Base-by-base conservation (phyloP, 352 stramenopile species). In the Phytopythium oedochilum region DNA sequence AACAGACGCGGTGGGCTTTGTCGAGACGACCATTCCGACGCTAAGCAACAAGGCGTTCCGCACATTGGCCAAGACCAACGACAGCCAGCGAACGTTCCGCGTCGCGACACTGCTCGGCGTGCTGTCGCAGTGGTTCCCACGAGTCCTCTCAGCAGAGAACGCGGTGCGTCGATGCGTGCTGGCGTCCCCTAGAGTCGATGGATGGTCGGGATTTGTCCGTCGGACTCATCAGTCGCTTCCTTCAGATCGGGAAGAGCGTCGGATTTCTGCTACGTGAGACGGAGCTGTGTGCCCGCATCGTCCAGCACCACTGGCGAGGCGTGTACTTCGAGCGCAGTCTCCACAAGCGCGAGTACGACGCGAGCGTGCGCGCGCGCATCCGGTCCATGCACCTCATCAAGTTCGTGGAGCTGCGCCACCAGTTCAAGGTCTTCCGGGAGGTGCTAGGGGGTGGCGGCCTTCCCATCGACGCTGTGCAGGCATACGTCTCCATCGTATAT, bases 381-480 rank as follows among this genome's bases (percentile, higher is more conserved):
- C 78, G 78, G 0, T 75, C 80, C 10, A 91, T 93, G 74, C 77
- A 89, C 28, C 63, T 88, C 32, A 71, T 89, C 45, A 89, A 89
- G 59, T 77, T 81, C 32, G 55, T 91, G 3, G 80, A 90, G 34
- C 61, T 93, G 7, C 75, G 70, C 0, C 75, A 88, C 47, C 80
- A 91, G 35, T 84, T 91, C 43, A 82, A 80, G 38, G 60, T 73
- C 10, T 66, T 80, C 23, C 78, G 81, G 34, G 73, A 85, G 17
- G 75, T 66, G 20, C 49, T 89, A 4, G 73, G 75, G 0, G 38
- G 53, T 0, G 55, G 22, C 36, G 74, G 76, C 15, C 53, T 89
- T 4, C 73, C 80, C 2, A 43, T 61, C 9, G 63, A 71, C n/a
- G 80, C 71, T 4, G 63, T 78, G 1, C 55, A 70, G 12, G 68